A percentile compares a stretch with the other conserved stretches of the same genome.
phyloP scores from a whole-genome alignment of 352 stramenopile genomes.

The Pythium periplocum region DNA sequence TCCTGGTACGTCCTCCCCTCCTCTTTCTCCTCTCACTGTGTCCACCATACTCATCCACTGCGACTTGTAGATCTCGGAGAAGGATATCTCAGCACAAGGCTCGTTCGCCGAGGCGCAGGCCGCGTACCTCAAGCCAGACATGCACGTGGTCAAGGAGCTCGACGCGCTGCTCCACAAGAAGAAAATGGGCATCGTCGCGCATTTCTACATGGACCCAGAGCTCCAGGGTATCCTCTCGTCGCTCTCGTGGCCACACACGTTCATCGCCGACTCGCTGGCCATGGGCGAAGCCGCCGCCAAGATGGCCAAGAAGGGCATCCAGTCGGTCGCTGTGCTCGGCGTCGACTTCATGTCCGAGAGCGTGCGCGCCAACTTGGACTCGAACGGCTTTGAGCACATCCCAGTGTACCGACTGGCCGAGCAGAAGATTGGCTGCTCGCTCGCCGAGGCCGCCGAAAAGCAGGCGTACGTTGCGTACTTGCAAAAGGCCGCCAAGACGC shows the following conservation, averaged over 20 bases:
- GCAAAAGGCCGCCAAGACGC: conserved; percentile 79
- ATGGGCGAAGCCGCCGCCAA: conserved; percentile 96
- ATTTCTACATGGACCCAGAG: conserved; percentile 99
- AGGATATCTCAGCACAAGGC: conserved; percentile 68
- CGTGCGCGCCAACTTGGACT: conserved; percentile 91
- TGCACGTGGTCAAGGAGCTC: conserved; percentile 83
- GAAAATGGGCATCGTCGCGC: conserved; percentile 95
- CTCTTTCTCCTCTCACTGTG: background rate
- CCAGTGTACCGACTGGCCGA: conserved; percentile 93
- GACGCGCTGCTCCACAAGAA: conserved; percentile 83
- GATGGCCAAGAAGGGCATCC: conserved; percentile 90
- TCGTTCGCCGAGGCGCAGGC: conserved; percentile 88
- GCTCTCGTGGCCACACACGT: conserved; percentile 87
- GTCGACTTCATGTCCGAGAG: conserved; percentile 99
- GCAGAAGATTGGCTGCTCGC: conserved; percentile 92
- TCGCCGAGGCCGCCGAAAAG: conserved; percentile 93
- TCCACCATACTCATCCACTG: conserved; percentile 1
- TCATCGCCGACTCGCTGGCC: conserved; percentile 94
- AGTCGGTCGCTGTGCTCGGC: conserved; percentile 91
- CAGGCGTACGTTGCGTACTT: conserved; percentile 93
- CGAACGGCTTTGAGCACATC: conserved; percentile 88
- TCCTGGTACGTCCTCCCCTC: conserved; percentile 43
- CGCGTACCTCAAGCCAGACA: conserved; percentile 82
- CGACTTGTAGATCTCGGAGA: conserved; percentile 52
- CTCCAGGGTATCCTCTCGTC: conserved; percentile 88